Evolutionary conservation across 345 rosid species (phyloP), one percentile per base, ranked within the genome.

Genomic region (Hibiscus mutabilis): DNA sequence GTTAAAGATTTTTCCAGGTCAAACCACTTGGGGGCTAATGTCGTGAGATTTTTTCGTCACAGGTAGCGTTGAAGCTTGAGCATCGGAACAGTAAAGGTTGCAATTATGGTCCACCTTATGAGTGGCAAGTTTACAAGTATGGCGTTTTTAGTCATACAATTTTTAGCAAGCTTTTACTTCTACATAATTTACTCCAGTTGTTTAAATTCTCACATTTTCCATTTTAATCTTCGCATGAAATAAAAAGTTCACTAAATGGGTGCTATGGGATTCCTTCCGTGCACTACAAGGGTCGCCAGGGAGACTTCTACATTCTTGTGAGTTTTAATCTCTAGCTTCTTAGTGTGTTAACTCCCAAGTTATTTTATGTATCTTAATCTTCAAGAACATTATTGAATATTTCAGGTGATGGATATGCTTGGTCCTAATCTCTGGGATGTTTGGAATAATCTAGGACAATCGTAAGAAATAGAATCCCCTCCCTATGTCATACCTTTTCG

Each of bases 351-450:
- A 31, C 31, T 66, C 37, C 14, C 5, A 60, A 60, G 44, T 19
- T 22, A 66, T 29, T 52, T 60, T 24, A 16, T 44, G 10, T 61
- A 6, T 61, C 29, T 71, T 47, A 25, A 56, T 61, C 29, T 71
- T 47, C 51, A 25, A 56, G 61, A 62, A 35, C 4, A 25, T 19
- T 44, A 60, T 60, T 73, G 71, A 72, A 70, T 51, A 60, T 83
- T 81, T 79, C 83, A 95, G 99, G 97, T 90, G 60, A 95, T 95
- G 99, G 99, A 95, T 82, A 90, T 92, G 76, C 90, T 95, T 62
- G 99, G 97, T 40, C 99, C 99, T 60, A 95, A 97, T 79, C 87
- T 92, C 24, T 95, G 99, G 97, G 97, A 95, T 84, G 90, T 95
- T 51, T 95, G 99, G 99, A 95, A 89, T 75, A 80, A 88, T 42